Conservation (phyloP, 495 filamentous ascomycete genomes). For the Penicillium psychrofluorescens region DNA sequence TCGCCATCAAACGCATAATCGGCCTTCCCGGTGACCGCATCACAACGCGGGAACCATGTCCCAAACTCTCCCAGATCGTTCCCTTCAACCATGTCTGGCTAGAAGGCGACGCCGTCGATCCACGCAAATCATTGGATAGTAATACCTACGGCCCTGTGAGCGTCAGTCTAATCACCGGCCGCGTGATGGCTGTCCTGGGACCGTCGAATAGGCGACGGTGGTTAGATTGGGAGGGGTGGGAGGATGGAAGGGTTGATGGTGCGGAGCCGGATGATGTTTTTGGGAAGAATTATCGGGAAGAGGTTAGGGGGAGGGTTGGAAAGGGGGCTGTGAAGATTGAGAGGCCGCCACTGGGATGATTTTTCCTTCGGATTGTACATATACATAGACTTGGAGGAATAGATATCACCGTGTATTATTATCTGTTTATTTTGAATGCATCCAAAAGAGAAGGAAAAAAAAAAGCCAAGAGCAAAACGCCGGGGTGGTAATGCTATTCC, state of each 20-base stretch:
- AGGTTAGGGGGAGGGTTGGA: constrained; percentile 31
- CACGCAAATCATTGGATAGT: constrained; percentile 54
- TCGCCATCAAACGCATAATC: constrained; percentile 62
- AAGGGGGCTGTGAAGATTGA: constrained; percentile 35
- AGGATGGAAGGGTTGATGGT: constrained; percentile 18
- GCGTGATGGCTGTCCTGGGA: constrained; percentile 53
- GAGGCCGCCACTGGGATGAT: constrained; percentile 19
- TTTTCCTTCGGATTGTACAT: not conserved
- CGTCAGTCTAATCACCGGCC: constrained; percentile 54
- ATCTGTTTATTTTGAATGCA: not conserved
- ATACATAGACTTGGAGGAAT: not conserved
- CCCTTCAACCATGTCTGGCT: constrained; percentile 73
- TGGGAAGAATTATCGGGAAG: constrained; percentile 31
- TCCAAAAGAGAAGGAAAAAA: not conserved
- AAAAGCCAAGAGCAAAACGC: not conserved
- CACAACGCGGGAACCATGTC: constrained; percentile 53
- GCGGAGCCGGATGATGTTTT: constrained; percentile 8
- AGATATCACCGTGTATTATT: constrained; percentile 19
- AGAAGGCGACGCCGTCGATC: constrained; percentile 60
- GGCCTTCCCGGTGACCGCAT: constrained; percentile 65
- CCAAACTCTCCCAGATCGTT: constrained; percentile 47
- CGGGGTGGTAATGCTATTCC: no score
- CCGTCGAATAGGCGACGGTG: constrained; percentile 42
- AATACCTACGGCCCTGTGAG: constrained; percentile 67
- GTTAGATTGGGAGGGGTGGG: constrained; percentile 37